Base-by-base conservation (phyloP, 345 rosid genomes). In the Aegle marmelos region DNA sequence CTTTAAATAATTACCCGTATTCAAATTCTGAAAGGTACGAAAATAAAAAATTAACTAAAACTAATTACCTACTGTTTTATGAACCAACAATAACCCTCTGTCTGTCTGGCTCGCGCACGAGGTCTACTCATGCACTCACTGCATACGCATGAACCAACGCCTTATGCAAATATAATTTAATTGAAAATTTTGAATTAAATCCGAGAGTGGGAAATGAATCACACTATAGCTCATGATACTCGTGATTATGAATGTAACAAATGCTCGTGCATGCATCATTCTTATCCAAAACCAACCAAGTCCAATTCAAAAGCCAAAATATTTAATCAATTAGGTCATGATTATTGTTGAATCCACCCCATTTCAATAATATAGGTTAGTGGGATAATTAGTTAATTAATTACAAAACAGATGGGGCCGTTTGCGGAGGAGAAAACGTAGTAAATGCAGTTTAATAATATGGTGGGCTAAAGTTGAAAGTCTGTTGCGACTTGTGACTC, bases 281-380 rank as follows among this genome's bases (percentile, higher is more conserved):
- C 73, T 79, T 60, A 76, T 72, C 72, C 80, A 61, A 22, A 22
- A 53, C 53, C 53, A 61, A 6, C 24, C 7, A 33, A 50, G 25
- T 28, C 7, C 39, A 58, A 58, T 33, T 39, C 4, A 56, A 63
- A 53, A 50, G 45, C 36, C 7, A 30, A 6, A 63, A 63, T 31
- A 63, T 30, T 10, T 5, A 61, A 31, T 56, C 45, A 70, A 65
- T 64, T 63, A 16, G 27, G 61, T 65, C 22, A 74, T 53, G 7
- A 53, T 78, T 17, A 65, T 71, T 58, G 58, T 73, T 73, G 73
- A 69, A 67, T 62, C 53, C 7, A 21, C 37, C 21, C 11, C 31
- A 65, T 37, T 9, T 4, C 30, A 54, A 54, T 27, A 30, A 2
- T 17, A 30, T 53, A 28, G 6, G 27, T 53, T 70, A 71, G 33